Evolutionary conservation across 345 rosid genomes (phyloP), one percentile per base, ranked within the genome.

Genomic region (Physaria fendleri): DNA sequence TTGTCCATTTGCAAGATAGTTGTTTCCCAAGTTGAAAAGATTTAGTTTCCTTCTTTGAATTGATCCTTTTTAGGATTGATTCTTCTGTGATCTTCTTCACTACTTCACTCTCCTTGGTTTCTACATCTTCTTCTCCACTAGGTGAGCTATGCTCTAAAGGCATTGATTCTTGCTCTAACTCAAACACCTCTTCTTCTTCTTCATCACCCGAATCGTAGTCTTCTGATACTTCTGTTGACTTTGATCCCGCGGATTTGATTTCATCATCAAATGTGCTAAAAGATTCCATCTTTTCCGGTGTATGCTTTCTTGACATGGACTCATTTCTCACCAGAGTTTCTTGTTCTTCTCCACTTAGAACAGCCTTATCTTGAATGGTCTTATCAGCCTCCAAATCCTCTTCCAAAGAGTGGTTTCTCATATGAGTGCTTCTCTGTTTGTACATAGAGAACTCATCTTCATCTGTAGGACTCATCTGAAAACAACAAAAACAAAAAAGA

Each of bases 11-110:
- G 78, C 88, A 78, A 18, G 95, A 85, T 50, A 90, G 50, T 68
- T 87, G 95, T 76, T 68, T 85, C 45, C 97, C 99, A 41, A 87
- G 56, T 56, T 93, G 99, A 71, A 71, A 85, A 1, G 99, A 83
- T 37, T 71, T 74, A 14, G 42, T 71, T 76, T 68, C 80, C 62
- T 74, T 79, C 50, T 62, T 83, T 4, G 92, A 90, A 60, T 81
- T 81, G 21, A 78, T 79, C 81, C 85, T 79, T 60, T 76, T 69
- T 5, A 81, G 75, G 10, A 82, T 82, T 25, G 66, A 72, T 61
- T 82, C 88, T 18, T 67, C 43, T n/a, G 88, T 60, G 59, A 82
- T 54, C 6, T 56, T 65, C 55, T 56, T 65, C 55, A 73, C 66
- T 1, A 55, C 81, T 34, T 62, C 77, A 20, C 68, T 54, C 58